A percentile compares a stretch with the other conserved stretches of the same genome.
These are phyloP conservation scores for Datisca glomerata DNA, from an alignment of 306 rosid genomes.

Conservation along the genomic window DNA sequence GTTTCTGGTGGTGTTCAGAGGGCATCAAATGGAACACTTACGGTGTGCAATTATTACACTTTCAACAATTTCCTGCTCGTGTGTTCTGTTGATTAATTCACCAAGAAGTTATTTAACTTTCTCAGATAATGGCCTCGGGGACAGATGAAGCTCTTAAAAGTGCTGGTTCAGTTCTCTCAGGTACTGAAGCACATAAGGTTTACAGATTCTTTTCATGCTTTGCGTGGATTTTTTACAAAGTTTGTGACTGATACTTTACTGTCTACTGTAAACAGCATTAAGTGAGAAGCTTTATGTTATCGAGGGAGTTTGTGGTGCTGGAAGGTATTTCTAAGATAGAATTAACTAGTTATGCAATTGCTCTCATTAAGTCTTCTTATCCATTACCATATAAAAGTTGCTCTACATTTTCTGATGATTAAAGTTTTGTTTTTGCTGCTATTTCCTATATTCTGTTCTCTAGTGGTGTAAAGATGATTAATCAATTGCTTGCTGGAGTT, in stretches of 20 bases:
- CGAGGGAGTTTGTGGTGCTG: slow-evolving; percentile 85
- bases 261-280: slow-evolving; percentile 45
- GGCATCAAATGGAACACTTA: slow-evolving; percentile 74
- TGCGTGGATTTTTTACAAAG: slow-evolving; percentile 14
- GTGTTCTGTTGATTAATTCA: slow-evolving; percentile 10
- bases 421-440: slow-evolving; percentile 4
- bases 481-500: slow-evolving; percentile 97
- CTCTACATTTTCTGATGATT: slow-evolving; percentile 9
- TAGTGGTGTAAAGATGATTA: slow-evolving; percentile 91
- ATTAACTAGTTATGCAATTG: too few relatives aligned
- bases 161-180: slow-evolving; percentile 71
- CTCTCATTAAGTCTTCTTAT: too few relatives aligned
- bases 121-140: slow-evolving; percentile 90
- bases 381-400: background rate
- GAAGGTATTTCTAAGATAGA: slow-evolving; percentile 51
- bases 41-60: slow-evolving; percentile 35
- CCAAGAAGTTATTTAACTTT: slow-evolving; percentile 14
- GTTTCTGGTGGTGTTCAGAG: slow-evolving; percentile 90
- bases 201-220: slow-evolving; percentile 10
- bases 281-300: slow-evolving; percentile 92
- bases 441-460: slow-evolving; percentile 19
- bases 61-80: background rate
- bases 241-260: slow-evolving; percentile 10
- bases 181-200: slow-evolving; percentile 29
- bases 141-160: slow-evolving; percentile 70